Percentiles rank a stretch among this genome's conserved stretches.
These are phyloP conservation scores for Anisodus acutangulus DNA, from an alignment of 257 asterid species.

Conservation along the genomic window DNA sequence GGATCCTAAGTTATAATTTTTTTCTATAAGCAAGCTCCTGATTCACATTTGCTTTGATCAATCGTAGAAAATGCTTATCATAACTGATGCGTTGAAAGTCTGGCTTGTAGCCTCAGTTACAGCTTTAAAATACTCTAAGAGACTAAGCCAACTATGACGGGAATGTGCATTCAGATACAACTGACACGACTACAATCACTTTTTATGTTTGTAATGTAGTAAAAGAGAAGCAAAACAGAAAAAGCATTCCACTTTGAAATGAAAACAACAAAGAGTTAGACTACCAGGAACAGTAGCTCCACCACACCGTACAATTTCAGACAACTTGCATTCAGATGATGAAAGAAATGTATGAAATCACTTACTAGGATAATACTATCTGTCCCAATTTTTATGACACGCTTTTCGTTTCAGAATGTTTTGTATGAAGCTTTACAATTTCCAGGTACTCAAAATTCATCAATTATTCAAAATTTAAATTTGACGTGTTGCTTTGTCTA, in stretches of 20 bases:
- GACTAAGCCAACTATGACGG: not conserved
- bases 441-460: not conserved
- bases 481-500: not conserved
- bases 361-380: not conserved
- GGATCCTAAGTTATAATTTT: not conserved
- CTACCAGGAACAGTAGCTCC: not conserved
- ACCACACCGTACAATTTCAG: not conserved
- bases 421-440: not conserved
- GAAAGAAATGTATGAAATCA: not conserved
- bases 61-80: not conserved
- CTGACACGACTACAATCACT: not conserved
- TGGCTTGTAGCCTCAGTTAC: not conserved
- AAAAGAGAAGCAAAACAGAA: not conserved
- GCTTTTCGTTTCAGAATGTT: not conserved
- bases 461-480: not conserved
- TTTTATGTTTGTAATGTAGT: not conserved
- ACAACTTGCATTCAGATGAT: not conserved
- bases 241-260: not conserved
- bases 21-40: not conserved
- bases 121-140: not conserved
- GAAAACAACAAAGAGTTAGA: not conserved
- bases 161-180: not conserved
- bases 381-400: not conserved
- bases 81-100: not conserved
- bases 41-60: not conserved